Base-by-base conservation (phyloP, 768 basidiomycete genomes). In the Boletales sp. region DNA sequence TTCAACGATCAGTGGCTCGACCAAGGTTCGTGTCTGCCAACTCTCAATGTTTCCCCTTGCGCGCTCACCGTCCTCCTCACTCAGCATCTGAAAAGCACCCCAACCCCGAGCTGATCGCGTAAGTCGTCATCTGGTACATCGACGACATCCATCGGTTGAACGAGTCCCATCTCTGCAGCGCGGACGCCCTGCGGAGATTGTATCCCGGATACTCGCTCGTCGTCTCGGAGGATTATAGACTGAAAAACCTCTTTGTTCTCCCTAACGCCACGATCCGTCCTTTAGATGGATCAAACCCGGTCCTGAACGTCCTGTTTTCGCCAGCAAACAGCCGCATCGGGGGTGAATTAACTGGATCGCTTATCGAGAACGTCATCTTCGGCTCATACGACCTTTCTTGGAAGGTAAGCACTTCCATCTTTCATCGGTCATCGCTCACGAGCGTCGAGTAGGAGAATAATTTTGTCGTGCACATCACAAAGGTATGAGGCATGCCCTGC, bases 151-250 rank as follows among this genome's bases (percentile, higher is more conserved):
- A 37, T 49, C 31, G 28, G 31, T 40, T 49, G 38, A 41, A n/a
- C 35, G 19, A 36, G n/a, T 21, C 13, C 45, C 42, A 25, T 31
- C 14, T 30, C 7, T 40, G 44, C 53, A 67, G 68, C 67, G 77
- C 57, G 61, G 71, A 82, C 51, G 67, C 73, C 35, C 70, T 90
- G 35, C 78, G 74, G 34, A 76, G 72, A 56, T 49, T 84, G 14
- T 82, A 87, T 61, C 84, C 86, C 7, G 75, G 78, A 10, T 74
- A 85, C 57, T 81, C 83, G 25, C 57, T 87, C 25, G 74, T 86
- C 8, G 65, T 77, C 51, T 78, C 84, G 4, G 59, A 66, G 8
- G 80, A 82, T 49, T 65, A 53, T 44, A 61, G 69, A 28, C 60
- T 83, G 53, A 66, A 76, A 51, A 69, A 76, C 50, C 54, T 86